Evolutionary conservation across 129 eudicot genomes (phyloP).

Genomic region (Escallonia rubra): DNA sequence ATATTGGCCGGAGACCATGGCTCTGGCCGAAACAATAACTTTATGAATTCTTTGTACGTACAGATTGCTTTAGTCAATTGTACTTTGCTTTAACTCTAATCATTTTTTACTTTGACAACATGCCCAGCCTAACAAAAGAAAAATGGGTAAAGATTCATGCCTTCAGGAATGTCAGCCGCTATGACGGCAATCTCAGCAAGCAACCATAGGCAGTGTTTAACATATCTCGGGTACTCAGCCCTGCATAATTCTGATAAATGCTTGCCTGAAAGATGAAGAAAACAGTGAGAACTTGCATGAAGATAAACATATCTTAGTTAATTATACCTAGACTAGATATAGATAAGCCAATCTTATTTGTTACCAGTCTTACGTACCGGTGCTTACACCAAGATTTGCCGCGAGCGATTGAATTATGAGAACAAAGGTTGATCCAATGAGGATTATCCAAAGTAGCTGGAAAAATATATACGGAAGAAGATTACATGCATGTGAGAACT

Average conservation of each 20-base stretch:
- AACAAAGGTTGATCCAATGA: not conserved
- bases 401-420: not conserved
- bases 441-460: constrained; percentile 8
- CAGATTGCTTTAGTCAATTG: not conserved
- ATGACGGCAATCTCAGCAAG: constrained; percentile 94
- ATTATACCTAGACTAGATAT: constrained; percentile 11
- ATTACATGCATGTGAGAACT: too few relatives aligned
- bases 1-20: too few relatives aligned
- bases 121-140: not conserved
- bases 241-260: constrained; percentile 86
- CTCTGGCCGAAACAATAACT: too few relatives aligned
- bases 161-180: constrained; percentile 97
- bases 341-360: constrained; percentile 46
- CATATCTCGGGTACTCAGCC: constrained; percentile 73
- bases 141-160: constrained; percentile 13
- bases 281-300: not conserved
- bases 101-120: not conserved
- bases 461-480: constrained; percentile 38
- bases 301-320: too few relatives aligned
- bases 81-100: not conserved
- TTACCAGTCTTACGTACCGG: not conserved
- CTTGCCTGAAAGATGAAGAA: constrained; percentile 35
- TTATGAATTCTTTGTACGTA: not conserved
- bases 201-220: constrained; percentile 74
- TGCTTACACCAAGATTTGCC: constrained; percentile 6